Conservation (phyloP, 306 rosid genomes). For the Vigna mungo region DNA sequence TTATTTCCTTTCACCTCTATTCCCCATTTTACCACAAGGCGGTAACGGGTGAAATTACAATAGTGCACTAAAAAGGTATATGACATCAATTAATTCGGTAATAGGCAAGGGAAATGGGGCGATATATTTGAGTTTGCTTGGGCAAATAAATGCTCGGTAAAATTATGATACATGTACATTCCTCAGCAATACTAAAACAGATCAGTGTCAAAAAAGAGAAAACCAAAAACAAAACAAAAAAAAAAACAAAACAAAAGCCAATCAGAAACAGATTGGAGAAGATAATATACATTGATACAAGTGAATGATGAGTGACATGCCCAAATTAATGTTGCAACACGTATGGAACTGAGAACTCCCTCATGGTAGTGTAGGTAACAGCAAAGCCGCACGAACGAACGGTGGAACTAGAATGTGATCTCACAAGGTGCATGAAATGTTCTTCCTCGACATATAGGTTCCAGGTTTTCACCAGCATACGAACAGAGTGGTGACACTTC, state of each 20-base stretch:
- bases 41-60: background rate
- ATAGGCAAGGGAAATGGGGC: background rate
- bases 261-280: conserved; percentile 47
- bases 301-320: conserved; percentile 33
- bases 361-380: conserved; percentile 39
- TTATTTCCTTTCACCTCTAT: background rate
- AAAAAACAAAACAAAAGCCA: conserved; percentile 7
- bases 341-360: conserved; percentile 41
- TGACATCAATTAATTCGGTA: background rate
- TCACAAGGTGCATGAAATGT: conserved; percentile 99
- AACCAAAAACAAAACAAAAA: background rate
- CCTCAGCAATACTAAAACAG: conserved; percentile 38
- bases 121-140: conserved; percentile 22
- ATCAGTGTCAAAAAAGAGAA: conserved; percentile 25
- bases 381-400: conserved; percentile 51
- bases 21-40: background rate
- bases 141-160: conserved; percentile 32
- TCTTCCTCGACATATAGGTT: conserved; percentile 94
- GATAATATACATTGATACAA: conserved; percentile 45
- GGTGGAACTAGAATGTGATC: conserved; percentile 72
- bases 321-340: conserved; percentile 35
- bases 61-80: background rate
- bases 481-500: conserved; percentile 97
- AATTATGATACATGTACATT: conserved; percentile 48
- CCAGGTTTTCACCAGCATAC: conserved; percentile 93